Percentiles rank a stretch among this genome's conserved stretches.
Evolutionary conservation across 257 asterid species (phyloP).

Genomic region (Fraxinus pennsylvanica): DNA sequence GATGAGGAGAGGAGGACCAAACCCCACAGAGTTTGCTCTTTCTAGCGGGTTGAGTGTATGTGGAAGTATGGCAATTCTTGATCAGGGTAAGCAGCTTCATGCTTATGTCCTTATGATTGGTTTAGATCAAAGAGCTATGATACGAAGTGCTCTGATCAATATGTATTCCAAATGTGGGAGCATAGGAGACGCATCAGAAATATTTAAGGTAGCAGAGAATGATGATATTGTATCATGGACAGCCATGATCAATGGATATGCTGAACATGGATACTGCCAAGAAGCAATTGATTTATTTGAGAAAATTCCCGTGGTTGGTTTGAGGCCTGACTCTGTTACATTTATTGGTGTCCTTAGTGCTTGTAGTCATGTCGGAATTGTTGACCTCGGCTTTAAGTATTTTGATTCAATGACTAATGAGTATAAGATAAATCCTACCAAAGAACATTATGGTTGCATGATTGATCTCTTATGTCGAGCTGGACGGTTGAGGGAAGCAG

Average conservation of each 20-base stretch:
- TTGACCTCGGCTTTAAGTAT: slow-evolving; percentile 70
- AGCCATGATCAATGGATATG: slow-evolving; percentile 88
- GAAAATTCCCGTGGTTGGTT: slow-evolving; percentile 44
- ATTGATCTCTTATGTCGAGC: slow-evolving; percentile 90
- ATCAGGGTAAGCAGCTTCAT: slow-evolving; percentile 82
- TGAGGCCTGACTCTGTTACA: slow-evolving; percentile 76
- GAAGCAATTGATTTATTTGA: slow-evolving; percentile 81
- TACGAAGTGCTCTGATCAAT: slow-evolving; percentile 59
- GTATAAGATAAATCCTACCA: slow-evolving; percentile 55
- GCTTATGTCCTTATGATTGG: slow-evolving; percentile 66
- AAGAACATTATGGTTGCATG: slow-evolving; percentile 93
- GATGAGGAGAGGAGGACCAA: slow-evolving; percentile 84
- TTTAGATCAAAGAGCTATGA: slow-evolving; percentile 57
- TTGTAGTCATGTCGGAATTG: slow-evolving; percentile 78
- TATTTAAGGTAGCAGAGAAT: slow-evolving; percentile 42
- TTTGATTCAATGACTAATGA: slow-evolving; percentile 60
- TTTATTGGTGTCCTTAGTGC: slow-evolving; percentile 83
- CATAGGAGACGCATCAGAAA: slow-evolving; percentile 56
- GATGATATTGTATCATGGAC: slow-evolving; percentile 84
- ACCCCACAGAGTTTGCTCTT: slow-evolving; percentile 80
- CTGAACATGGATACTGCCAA: slow-evolving; percentile 79
- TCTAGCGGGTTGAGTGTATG: slow-evolving; percentile 72
- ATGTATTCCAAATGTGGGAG: slow-evolving; percentile 92
- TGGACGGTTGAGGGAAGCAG: slow-evolving; percentile 72
- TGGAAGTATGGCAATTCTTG: slow-evolving; percentile 77